Percentiles rank a stretch among this genome's conserved stretches.
These are phyloP conservation scores for Limtongia smithiae DNA, from an alignment of 805 yeast genomes.

Conservation along the genomic window DNA sequence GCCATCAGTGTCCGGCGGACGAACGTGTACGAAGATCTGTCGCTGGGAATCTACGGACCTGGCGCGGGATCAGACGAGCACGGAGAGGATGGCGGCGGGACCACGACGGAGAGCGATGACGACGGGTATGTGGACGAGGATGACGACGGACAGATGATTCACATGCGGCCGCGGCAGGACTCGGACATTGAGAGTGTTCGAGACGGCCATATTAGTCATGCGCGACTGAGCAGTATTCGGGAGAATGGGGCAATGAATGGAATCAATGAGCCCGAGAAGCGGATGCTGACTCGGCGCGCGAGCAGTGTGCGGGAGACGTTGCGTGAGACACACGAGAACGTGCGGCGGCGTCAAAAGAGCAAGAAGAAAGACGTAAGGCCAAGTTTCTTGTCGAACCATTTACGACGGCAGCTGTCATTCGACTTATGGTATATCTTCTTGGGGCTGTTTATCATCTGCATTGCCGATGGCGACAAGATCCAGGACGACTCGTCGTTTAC, in stretches of 20 bases:
- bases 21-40: conserved; percentile 96
- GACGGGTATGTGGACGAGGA: conserved; percentile 21
- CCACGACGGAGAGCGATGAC: conserved; percentile 1
- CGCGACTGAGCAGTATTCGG: not conserved
- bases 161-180: not conserved
- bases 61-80: conserved; percentile 28
- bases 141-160: conserved; percentile 4
- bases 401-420: conserved; percentile 85
- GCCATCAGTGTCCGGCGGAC: conserved; percentile 96
- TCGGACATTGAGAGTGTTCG: not conserved
- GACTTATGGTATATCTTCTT: conserved; percentile 91
- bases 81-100: conserved; percentile 5
- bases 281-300: not conserved
- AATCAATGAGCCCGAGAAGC: not conserved
- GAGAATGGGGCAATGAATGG: not conserved
- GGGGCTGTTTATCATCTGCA: conserved; percentile 80
- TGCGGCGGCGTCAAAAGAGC: conserved; percentile 34
- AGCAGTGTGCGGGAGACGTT: not conserved
- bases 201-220: no score
- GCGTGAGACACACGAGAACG: conserved; percentile 5
- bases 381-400: conserved; percentile 78
- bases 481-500: conserved; percentile 50
- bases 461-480: conserved; percentile 72
- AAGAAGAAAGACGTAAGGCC: conserved; percentile 48
- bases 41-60: conserved; percentile 74